Base-by-base conservation (phyloP, 805 yeast genomes). In the Metschnikowia reukaufii region DNA sequence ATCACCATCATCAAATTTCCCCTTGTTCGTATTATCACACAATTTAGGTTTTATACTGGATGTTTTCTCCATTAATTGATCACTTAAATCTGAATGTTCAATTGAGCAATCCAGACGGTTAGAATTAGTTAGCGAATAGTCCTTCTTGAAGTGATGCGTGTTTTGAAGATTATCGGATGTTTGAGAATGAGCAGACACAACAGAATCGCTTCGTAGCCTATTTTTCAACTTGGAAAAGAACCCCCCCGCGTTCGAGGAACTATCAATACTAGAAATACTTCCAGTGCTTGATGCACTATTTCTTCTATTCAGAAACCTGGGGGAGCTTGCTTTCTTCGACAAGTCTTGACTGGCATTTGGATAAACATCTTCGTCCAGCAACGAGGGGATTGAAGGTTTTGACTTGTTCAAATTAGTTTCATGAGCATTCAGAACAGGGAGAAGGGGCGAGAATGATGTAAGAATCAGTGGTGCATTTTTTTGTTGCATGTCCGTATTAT, bases 191-290 rank as follows among this genome's bases (percentile, higher is more conserved):
- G 9, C 15, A 12, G 35, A 17, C 9, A 21, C 42, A 27, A 8
- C 38, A 15, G 51, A 44, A 29, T 44, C 57, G 7, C 49, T 42
- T 34, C 56, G n/a, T 34, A 70, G 58, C 48, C 64, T 67, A 13
- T 61, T 68, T 50, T 70, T 72, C 21, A 70, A 51, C 47, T 68
- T 70, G 34, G 71, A 62, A 47, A 71, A 68, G 31, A 70, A 63
- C 0, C 69, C 68, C 3, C 53, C 51, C 12, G 55, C 42, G 31
- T 46, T 39, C 13, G 49, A 48, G 12, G 47, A 36, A n/a, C 55
- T 49, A 15, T 49, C 50, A 16, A 45, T 50, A 36, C 56, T 51
- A 6, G 58, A 47, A 12, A 53, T 38, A 16, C 56, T 46, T n/a
- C 56, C 56, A 18, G 19, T 46, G 15, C 61, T 57, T 21, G 56